A percentile compares a stretch with the other conserved stretches of the same genome.
Evolutionary conservation across 179 eudicot genomes (phyloP).

Genomic region (Sideroxylon spinosum): DNA sequence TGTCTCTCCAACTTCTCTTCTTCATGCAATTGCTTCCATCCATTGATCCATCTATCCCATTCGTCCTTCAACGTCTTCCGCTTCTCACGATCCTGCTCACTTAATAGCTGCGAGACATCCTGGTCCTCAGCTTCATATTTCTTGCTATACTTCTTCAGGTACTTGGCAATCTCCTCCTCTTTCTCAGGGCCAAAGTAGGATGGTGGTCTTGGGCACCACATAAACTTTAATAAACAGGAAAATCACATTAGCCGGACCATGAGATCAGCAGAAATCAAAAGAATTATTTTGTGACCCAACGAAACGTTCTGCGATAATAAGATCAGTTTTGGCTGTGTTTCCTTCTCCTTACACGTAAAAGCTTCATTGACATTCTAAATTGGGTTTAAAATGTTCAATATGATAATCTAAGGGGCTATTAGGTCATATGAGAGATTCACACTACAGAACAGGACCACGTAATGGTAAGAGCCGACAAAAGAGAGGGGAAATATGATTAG

Average conservation of each 20-base stretch:
- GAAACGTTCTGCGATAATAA: neutral
- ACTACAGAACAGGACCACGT: neutral
- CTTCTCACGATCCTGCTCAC: slow-evolving; percentile 90
- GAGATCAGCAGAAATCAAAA: neutral
- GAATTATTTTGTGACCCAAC: neutral
- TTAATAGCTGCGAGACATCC: slow-evolving; percentile 64
- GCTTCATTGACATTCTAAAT: too few relatives aligned
- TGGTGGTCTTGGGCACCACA: slow-evolving; percentile 86
- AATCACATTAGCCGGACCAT: neutral
- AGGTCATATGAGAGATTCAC: too few relatives aligned
- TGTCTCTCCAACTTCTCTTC: slow-evolving; percentile 61
- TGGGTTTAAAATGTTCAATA: too few relatives aligned
- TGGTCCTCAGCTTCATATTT: slow-evolving; percentile 87
- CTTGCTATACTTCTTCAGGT: slow-evolving; percentile 79
- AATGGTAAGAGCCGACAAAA: neutral
- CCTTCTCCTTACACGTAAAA: too few relatives aligned
- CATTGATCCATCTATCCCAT: slow-evolving; percentile 66
- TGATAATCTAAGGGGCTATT: too few relatives aligned
- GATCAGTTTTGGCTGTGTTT: neutral
- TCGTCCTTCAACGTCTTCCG: slow-evolving; percentile 68
- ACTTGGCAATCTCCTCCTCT: slow-evolving; percentile 87
- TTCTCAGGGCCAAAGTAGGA: slow-evolving; percentile 66
- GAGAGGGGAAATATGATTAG: neutral
- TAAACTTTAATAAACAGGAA: slow-evolving; percentile 37
- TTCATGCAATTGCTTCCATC: slow-evolving; percentile 63